A percentile compares a stretch with the other conserved stretches of the same genome.
phyloP scores from a whole-genome alignment of 495 filamentous ascomycete genomes.

The Tuber indicum region DNA sequence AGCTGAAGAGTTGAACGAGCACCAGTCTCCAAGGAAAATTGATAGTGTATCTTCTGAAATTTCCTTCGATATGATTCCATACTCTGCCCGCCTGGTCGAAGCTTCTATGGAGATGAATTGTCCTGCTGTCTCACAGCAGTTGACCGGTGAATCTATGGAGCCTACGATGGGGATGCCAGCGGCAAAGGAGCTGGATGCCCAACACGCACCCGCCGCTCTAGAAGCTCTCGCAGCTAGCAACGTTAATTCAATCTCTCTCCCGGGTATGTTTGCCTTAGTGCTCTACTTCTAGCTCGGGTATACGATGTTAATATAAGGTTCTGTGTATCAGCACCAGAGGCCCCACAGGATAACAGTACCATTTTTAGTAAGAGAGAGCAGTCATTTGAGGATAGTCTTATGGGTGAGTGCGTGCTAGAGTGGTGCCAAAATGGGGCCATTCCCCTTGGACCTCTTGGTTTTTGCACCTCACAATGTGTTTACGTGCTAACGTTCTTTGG shows the following conservation, averaged over 20 bases:
- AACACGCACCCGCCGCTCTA: slow-evolving; percentile 10
- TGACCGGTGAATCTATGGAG: background rate
- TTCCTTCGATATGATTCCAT: background rate
- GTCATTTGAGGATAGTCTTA: slow-evolving; percentile 25
- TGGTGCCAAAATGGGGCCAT: slow-evolving; percentile 6
- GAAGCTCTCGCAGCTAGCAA: slow-evolving; percentile 21
- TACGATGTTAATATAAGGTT: background rate
- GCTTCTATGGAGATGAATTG: background rate
- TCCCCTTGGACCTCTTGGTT: background rate
- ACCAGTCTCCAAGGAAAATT: slow-evolving; percentile 9
- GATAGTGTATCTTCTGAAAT: background rate
- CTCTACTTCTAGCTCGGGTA: background rate
- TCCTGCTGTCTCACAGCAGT: background rate
- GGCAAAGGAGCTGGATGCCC: background rate
- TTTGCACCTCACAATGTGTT: background rate
- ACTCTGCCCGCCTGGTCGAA: background rate
- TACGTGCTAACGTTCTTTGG: slow-evolving; percentile 12
- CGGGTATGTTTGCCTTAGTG: slow-evolving; percentile 15
- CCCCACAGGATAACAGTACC: slow-evolving; percentile 8
- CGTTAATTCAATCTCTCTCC: slow-evolving; percentile 5
- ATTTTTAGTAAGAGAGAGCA: slow-evolving; percentile 26
- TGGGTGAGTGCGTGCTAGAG: background rate
- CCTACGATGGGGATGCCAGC: background rate
- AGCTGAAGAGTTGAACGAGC: background rate
- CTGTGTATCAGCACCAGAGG: slow-evolving; percentile 14